Evolutionary conservation across 805 yeast species (phyloP).

Genomic region (Sugiyamaella americana): DNA sequence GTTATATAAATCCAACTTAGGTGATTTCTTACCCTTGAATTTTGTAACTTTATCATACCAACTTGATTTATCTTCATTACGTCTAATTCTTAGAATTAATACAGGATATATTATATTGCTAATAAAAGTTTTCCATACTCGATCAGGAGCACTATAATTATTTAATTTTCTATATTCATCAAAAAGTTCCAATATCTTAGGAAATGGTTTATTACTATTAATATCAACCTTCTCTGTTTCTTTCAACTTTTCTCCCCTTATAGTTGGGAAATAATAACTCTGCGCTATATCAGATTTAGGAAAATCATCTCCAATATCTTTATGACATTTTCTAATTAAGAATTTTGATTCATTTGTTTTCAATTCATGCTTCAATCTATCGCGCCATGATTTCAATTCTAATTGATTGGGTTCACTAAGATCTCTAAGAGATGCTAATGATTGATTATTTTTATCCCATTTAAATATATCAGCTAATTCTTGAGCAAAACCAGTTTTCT

Average conservation of each 20-base stretch:
- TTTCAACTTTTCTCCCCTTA: not conserved
- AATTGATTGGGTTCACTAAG: not conserved
- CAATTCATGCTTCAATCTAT: conserved; percentile 21
- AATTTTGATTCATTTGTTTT: conserved; percentile 18
- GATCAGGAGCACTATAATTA: not conserved
- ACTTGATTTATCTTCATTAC: not conserved
- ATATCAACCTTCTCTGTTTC: not conserved
- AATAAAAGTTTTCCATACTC: not conserved
- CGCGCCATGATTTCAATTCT: conserved; percentile 10
- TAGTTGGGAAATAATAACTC: conserved; percentile 12
- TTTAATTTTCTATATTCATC: not conserved
- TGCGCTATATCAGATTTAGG: conserved; percentile 14
- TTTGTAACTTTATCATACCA: not conserved
- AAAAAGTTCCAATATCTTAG: not conserved
- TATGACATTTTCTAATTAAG: conserved; percentile 10
- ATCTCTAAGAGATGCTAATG: not conserved
- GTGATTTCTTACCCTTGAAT: not conserved
- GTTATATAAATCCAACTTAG: not conserved
- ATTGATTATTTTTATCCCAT: not conserved
- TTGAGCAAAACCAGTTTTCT: conserved; percentile 18
- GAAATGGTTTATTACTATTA: not conserved
- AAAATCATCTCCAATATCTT: conserved; percentile 13
- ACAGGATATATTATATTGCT: not conserved
- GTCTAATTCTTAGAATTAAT: not conserved
- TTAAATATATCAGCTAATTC: conserved; percentile 16